Conservation (phyloP, 352 stramenopile genomes). For the Phytopythium kandeliae region DNA sequence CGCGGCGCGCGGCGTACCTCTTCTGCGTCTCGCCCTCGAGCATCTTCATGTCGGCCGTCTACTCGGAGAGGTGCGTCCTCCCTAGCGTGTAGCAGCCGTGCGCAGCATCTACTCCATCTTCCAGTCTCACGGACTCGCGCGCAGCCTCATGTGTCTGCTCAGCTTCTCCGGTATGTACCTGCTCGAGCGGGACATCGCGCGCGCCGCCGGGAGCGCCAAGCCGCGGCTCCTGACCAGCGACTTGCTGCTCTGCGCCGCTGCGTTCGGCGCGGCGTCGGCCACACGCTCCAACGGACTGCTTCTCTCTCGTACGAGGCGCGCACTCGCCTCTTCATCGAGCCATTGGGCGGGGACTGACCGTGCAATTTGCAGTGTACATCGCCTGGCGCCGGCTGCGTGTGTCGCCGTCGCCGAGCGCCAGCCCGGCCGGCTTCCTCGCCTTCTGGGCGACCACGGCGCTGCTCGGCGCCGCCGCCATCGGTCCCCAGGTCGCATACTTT, state of each 20-base stretch:
- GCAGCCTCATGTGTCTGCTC: slow-evolving; percentile 67
- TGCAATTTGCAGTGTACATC: slow-evolving; percentile 51
- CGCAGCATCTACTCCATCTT: no score
- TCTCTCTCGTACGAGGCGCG: slow-evolving; percentile 75
- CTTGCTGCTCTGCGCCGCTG: slow-evolving; percentile 29
- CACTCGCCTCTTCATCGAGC: no score
- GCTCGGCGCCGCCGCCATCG: slow-evolving; percentile 55
- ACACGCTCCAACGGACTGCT: slow-evolving; percentile 77
- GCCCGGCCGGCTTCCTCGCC: slow-evolving; percentile 27
- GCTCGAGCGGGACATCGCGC: slow-evolving; percentile 27
- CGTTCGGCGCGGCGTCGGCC: slow-evolving; percentile 60
- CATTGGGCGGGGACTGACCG: not conserved
- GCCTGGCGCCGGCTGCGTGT: slow-evolving; percentile 56
- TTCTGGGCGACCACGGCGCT: slow-evolving; percentile 58
- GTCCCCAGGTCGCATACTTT: slow-evolving; percentile 71
- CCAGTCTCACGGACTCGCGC: no score
- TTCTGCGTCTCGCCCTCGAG: slow-evolving; percentile 72
- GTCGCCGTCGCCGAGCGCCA: slow-evolving; percentile 34
- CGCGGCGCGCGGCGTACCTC: slow-evolving; percentile 59
- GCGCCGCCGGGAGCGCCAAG: slow-evolving; percentile 10
- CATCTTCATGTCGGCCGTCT: slow-evolving; percentile 80
- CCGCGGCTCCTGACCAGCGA: slow-evolving; percentile 15
- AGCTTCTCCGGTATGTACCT: slow-evolving; percentile 77
- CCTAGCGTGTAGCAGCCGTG: no score
- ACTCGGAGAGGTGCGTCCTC: slow-evolving; percentile 60